phyloP scores from a whole-genome alignment of 176 grass and related monocot species.

The Oryza meridionalis region DNA sequence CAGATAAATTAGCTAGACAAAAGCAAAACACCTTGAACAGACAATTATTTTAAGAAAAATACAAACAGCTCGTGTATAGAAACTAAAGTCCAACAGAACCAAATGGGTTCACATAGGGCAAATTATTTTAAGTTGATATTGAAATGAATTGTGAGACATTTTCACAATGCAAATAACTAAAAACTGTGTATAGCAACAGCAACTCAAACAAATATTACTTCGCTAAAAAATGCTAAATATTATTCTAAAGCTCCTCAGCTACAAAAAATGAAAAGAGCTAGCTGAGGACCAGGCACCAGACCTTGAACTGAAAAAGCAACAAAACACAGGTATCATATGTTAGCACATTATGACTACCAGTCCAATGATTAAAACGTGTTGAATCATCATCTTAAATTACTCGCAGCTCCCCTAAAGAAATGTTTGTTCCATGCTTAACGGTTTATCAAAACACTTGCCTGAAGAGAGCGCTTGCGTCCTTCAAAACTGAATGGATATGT shows the following conservation, averaged over 20 bases:
- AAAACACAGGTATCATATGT: not conserved
- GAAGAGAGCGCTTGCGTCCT: constrained; percentile 93
- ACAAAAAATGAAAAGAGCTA: not conserved
- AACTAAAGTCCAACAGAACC: not conserved
- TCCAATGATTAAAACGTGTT: not conserved
- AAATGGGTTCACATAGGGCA: not conserved
- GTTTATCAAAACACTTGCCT: constrained; percentile 55
- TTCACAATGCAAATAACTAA: constrained; percentile 11
- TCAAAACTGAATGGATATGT: constrained; percentile 97
- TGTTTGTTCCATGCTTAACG: not conserved
- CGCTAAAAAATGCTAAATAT: not conserved
- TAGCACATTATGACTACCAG: not conserved
- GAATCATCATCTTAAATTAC: not conserved
- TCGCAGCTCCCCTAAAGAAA: not conserved
- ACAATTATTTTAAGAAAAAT: not conserved
- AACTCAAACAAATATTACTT: not conserved
- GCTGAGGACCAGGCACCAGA: not conserved
- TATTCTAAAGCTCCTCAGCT: not conserved
- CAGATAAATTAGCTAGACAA: constrained; percentile 6
- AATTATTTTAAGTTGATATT: not conserved
- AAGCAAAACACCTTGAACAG: not conserved
- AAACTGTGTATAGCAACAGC: not conserved
- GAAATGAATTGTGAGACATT: not conserved
- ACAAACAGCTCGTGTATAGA: not conserved
- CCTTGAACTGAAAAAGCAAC: not conserved